These are phyloP conservation scores for Podila horticola DNA, from an alignment of 192 early-diverging fungal species.

Conservation along the genomic window DNA sequence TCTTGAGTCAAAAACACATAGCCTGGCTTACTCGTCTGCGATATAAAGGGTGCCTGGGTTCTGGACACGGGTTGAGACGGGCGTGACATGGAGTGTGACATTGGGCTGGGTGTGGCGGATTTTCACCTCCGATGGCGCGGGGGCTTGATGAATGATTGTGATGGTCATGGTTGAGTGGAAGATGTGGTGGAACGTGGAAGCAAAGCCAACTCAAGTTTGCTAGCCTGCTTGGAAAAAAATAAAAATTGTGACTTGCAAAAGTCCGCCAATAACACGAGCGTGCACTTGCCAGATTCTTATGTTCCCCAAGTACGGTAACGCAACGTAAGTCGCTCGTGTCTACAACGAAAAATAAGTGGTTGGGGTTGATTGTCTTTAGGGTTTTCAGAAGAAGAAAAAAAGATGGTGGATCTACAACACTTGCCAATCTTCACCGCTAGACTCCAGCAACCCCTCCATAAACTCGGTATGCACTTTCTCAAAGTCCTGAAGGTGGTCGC, in stretches of 20 bases:
- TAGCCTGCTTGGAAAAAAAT: neutral
- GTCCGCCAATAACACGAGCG: neutral
- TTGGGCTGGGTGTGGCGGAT: slow-evolving; percentile 43
- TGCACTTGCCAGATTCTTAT: too few relatives aligned
- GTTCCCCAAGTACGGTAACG: too few relatives aligned
- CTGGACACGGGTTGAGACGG: slow-evolving; percentile 33
- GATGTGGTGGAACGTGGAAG: neutral
- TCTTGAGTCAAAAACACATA: neutral
- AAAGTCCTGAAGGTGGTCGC: slow-evolving; percentile 44
- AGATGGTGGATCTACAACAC: neutral
- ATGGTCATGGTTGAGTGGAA: slow-evolving; percentile 29
- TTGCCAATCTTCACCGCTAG: slow-evolving; percentile 2
- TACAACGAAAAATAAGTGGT: too few relatives aligned
- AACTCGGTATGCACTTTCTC: slow-evolving; percentile 44
- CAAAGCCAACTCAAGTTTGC: neutral
- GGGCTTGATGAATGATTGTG: slow-evolving; percentile 45
- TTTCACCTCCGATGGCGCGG: slow-evolving; percentile 17
- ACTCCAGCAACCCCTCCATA: slow-evolving; percentile 38
- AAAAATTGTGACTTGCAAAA: slow-evolving; percentile 3
- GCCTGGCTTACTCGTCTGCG: slow-evolving; percentile 33
- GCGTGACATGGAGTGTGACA: slow-evolving; percentile 42
- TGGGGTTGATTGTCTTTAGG: too few relatives aligned
- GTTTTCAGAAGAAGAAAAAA: too few relatives aligned
- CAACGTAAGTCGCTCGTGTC: too few relatives aligned
- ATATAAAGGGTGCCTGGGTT: slow-evolving; percentile 50